phyloP scores from a whole-genome alignment of 768 basidiomycete genomes.

The Panellus pusillus region DNA sequence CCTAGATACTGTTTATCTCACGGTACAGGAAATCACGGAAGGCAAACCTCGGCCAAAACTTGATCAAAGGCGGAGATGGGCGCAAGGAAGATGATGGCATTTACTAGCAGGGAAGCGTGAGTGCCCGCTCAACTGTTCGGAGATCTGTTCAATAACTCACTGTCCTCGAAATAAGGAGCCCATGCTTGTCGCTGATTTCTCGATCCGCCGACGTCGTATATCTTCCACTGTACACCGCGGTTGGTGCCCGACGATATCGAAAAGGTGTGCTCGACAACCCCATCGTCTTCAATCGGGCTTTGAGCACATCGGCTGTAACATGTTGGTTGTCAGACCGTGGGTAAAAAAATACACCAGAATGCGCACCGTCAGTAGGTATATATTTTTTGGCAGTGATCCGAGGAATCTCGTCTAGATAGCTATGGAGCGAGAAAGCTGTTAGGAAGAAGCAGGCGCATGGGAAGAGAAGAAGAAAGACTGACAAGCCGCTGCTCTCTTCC shows the following conservation, averaged over 20 bases:
- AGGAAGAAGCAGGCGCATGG: slow-evolving; percentile 13
- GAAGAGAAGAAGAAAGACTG: slow-evolving; percentile 31
- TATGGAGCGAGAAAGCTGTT: slow-evolving; percentile 30
- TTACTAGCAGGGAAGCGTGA: slow-evolving; percentile 45
- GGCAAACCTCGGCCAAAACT: slow-evolving; percentile 68
- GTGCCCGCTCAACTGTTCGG: not conserved
- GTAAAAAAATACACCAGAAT: slow-evolving; percentile 19
- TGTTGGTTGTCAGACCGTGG: slow-evolving; percentile 11
- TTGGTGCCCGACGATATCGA: slow-evolving; percentile 57
- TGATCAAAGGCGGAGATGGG: slow-evolving; percentile 90
- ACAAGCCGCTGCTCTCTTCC: slow-evolving; percentile 88
- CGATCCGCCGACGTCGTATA: slow-evolving; percentile 85
- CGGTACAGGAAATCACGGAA: slow-evolving; percentile 7
- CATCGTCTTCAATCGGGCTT: slow-evolving; percentile 79
- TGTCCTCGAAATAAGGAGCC: slow-evolving; percentile 88
- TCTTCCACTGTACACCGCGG: slow-evolving; percentile 70
- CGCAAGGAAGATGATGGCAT: slow-evolving; percentile 86
- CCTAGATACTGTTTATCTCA: slow-evolving; percentile 40
- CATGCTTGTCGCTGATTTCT: slow-evolving; percentile 82
- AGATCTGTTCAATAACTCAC: slow-evolving; percentile 38
- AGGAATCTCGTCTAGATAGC: slow-evolving; percentile 79
- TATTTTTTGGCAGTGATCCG: slow-evolving; percentile 81
- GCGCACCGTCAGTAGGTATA: slow-evolving; percentile 72
- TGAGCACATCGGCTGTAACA: slow-evolving; percentile 68
- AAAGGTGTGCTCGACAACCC: slow-evolving; percentile 79